Conservation (phyloP, 176 grass and related monocot species). For the Dactylis glomerata region DNA sequence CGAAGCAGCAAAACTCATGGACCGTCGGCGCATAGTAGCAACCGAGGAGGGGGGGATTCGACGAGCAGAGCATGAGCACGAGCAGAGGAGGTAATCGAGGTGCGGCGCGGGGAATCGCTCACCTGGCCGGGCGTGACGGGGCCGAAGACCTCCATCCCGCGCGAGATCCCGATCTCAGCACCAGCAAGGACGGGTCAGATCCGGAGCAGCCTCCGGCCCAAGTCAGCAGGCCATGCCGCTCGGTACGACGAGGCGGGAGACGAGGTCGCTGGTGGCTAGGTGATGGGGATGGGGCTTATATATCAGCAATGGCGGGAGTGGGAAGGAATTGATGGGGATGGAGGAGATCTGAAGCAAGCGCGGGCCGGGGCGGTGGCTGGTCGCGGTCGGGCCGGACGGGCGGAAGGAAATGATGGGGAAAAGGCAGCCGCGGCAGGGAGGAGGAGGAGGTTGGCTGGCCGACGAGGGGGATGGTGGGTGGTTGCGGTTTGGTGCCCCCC, state of each 20-base stretch:
- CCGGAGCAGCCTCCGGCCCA: background rate
- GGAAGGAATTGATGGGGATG: background rate
- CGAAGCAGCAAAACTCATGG: background rate
- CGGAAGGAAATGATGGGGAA: background rate
- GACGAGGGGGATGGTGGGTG: background rate
- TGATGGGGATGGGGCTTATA: slow-evolving; percentile 34
- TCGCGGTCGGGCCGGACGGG: slow-evolving; percentile 30
- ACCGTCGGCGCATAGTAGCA: background rate
- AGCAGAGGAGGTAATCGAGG: background rate
- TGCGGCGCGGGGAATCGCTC: background rate
- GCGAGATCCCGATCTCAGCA: background rate
- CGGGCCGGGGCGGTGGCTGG: slow-evolving; percentile 21
- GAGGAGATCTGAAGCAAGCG: slow-evolving; percentile 58
- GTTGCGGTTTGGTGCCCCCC: slow-evolving; percentile 16
- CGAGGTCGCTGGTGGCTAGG: background rate
- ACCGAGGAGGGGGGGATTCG: background rate
- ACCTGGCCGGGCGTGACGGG: slow-evolving; percentile 74
- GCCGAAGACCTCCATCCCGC: slow-evolving; percentile 58
- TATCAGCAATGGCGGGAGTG: slow-evolving; percentile 1
- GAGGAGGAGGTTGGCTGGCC: background rate
- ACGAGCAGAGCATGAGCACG: background rate
- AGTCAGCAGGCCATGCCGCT: background rate
- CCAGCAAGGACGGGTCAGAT: slow-evolving; percentile 13
- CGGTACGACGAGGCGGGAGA: background rate
- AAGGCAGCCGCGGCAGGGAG: background rate